Percentiles rank a stretch among this genome's conserved stretches.
Conservation (phyloP, 1,284 basidiomycete genomes). For the Meripilus lineatus region DNA sequence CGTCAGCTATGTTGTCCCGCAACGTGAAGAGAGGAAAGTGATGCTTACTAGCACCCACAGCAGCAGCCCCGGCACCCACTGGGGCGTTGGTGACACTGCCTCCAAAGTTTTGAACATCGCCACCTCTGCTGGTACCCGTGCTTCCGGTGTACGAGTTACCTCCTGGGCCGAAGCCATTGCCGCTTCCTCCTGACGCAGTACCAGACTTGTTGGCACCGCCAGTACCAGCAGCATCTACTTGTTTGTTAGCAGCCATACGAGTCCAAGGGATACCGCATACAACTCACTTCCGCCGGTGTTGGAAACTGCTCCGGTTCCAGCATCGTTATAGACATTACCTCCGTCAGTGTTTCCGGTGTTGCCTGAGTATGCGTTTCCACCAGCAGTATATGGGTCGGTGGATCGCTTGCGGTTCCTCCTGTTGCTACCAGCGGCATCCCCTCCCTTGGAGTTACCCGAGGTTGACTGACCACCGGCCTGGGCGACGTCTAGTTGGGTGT, state of each 20-base stretch:
- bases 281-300: slow-evolving; percentile 13
- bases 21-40: not conserved
- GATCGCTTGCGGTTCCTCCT: slow-evolving; percentile 10
- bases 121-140: slow-evolving; percentile 21
- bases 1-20: not conserved
- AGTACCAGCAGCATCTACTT: slow-evolving; percentile 14
- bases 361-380: slow-evolving; percentile 13
- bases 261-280: too few relatives aligned
- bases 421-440: slow-evolving; percentile 21
- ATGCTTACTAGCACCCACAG: slow-evolving; percentile 17
- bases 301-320: slow-evolving; percentile 10
- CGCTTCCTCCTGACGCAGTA: slow-evolving; percentile 21
- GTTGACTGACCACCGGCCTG: not conserved
- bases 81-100: slow-evolving; percentile 12
- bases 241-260: too few relatives aligned
- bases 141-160: slow-evolving; percentile 27
- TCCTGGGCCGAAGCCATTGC: slow-evolving; percentile 24
- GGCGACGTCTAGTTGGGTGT: too few relatives aligned
- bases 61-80: slow-evolving; percentile 16
- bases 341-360: slow-evolving; percentile 11
- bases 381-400: slow-evolving; percentile 9
- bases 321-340: slow-evolving; percentile 11
- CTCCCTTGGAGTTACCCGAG: slow-evolving; percentile 21
- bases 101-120: slow-evolving; percentile 18
- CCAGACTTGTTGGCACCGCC: slow-evolving; percentile 22